Evolutionary conservation across 78 protist species (phyloP).

Genomic region (Ministeria vibrans): DNA sequence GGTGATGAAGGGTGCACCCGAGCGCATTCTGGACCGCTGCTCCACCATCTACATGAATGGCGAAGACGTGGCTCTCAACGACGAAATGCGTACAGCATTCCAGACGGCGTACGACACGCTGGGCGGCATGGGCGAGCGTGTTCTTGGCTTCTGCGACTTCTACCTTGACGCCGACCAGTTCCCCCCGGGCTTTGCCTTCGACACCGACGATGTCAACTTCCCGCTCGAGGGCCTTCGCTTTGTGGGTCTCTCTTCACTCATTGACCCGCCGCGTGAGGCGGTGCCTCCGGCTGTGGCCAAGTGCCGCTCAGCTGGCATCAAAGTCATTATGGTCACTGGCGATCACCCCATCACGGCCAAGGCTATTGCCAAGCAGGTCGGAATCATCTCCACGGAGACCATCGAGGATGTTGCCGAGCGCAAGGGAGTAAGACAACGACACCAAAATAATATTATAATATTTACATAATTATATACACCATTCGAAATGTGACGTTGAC

Average conservation of each 20-base stretch:
- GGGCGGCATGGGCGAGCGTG: constrained; percentile 43
- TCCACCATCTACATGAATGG: constrained; percentile 28
- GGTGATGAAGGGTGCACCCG: constrained; percentile 84
- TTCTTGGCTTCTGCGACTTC: constrained; percentile 17
- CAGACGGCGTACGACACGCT: constrained; percentile 7
- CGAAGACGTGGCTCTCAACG: neutral
- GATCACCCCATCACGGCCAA: constrained; percentile 94
- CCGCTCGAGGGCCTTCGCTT: constrained; percentile 48
- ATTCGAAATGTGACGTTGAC: too few species aligned
- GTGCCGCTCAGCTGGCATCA: constrained; percentile 64
- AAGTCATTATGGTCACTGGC: constrained; percentile 96
- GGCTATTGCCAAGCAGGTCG: constrained; percentile 33
- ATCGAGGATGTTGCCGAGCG: too few species aligned
- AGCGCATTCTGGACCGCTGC: constrained; percentile 59
- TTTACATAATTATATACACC: too few species aligned
- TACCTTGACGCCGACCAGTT: neutral
- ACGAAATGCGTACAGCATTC: neutral
- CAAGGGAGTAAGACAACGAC: too few species aligned
- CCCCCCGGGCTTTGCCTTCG: constrained; percentile 20
- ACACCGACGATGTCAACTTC: constrained; percentile 23
- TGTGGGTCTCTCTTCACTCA: constrained; percentile 81
- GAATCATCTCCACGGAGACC: neutral
- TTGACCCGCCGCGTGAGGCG: constrained; percentile 94
- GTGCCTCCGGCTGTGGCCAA: constrained; percentile 63
- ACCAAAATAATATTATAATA: too few species aligned